Conservation (phyloP, 2,329 filamentous ascomycete genomes). For the Diaporthe vexans region DNA sequence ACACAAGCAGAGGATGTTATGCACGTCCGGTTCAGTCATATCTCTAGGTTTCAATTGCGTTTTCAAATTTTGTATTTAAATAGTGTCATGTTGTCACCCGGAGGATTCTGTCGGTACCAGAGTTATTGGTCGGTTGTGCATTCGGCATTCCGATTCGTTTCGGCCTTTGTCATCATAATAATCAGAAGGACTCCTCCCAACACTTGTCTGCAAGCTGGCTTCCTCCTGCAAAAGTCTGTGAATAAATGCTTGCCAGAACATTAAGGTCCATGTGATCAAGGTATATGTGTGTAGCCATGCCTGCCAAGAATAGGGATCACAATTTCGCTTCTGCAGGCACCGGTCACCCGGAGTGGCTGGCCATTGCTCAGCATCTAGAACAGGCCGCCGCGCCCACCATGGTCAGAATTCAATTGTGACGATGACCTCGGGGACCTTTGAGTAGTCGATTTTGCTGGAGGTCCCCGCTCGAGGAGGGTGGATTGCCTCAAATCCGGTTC, state of each 20-base stretch:
- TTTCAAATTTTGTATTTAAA: too few species aligned
- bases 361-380: background rate
- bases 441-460: background rate
- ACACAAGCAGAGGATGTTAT: too few species aligned
- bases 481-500: background rate
- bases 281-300: background rate
- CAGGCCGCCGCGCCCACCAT: background rate
- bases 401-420: slow-evolving; percentile 2
- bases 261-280: background rate
- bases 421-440: background rate
- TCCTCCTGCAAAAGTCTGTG: background rate
- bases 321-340: slow-evolving; percentile 30
- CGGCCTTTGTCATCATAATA: background rate
- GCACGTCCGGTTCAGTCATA: too few species aligned
- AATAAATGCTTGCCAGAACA: background rate
- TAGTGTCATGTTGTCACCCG: background rate
- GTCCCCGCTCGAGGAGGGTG: background rate
- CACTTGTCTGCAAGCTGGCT: background rate
- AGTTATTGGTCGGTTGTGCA: background rate
- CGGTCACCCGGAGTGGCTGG: background rate
- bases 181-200: background rate
- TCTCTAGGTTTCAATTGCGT: background rate
- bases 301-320: background rate
- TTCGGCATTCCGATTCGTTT: background rate
- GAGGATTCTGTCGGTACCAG: background rate